Percentiles rank a stretch among this genome's conserved stretches.
phyloP scores from a whole-genome alignment of 2,329 filamentous ascomycete genomes.

The Neopestalotiopsis rosae region DNA sequence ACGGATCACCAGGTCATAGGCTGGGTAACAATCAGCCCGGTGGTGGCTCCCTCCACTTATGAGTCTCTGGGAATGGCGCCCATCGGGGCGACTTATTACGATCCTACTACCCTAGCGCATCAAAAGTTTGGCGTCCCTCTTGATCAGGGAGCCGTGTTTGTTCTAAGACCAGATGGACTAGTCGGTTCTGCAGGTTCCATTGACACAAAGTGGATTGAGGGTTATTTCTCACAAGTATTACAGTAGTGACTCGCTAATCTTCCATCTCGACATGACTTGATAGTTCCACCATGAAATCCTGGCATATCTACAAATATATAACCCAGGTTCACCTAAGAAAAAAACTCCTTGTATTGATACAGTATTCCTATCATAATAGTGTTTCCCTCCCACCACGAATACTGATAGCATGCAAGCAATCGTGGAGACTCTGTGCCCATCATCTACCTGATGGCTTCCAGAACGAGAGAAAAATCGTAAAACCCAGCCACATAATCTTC shows the following conservation, averaged over 20 bases:
- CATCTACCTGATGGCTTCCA: not conserved
- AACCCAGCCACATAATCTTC: conserved; percentile 6
- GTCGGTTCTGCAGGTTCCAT: not conserved
- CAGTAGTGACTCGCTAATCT: no score
- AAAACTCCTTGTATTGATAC: no score
- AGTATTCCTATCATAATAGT: no score
- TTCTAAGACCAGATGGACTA: not conserved
- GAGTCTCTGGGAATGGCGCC: not conserved
- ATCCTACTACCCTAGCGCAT: not conserved
- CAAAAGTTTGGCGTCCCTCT: not conserved
- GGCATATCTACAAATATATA: no score
- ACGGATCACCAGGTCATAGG: not conserved
- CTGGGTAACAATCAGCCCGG: not conserved
- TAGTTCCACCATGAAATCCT: no score
- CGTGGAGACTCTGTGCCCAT: not conserved
- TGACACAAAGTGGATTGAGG: not conserved
- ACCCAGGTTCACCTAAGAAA: no score
- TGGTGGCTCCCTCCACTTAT: not conserved
- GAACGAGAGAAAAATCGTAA: conserved; percentile 5
- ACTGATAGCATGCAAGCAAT: no score
- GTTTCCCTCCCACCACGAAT: no score
- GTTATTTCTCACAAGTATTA: not conserved
- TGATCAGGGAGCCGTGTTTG: not conserved
- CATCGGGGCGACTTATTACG: not conserved
- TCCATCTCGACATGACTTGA: no score